phyloP scores from a whole-genome alignment of 495 filamentous ascomycete genomes.

The Saxispiralis lemnorum region DNA sequence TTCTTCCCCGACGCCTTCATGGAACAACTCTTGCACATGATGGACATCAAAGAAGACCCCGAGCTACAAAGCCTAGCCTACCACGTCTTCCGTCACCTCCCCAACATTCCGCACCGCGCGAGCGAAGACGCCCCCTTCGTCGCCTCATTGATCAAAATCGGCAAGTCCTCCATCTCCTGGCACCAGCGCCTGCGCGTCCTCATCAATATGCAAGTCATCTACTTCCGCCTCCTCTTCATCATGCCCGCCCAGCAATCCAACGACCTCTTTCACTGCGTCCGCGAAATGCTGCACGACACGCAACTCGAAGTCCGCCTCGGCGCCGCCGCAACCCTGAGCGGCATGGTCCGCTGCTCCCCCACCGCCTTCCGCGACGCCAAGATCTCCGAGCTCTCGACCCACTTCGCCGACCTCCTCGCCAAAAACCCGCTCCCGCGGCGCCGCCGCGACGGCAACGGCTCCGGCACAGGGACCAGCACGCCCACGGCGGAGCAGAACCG shows the following conservation, averaged over 20 bases:
- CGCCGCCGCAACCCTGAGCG: slow-evolving; percentile 75
- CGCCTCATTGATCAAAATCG: slow-evolving; percentile 69
- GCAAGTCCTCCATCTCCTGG: slow-evolving; percentile 74
- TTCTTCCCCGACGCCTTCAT: slow-evolving; percentile 87
- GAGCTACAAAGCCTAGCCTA: slow-evolving; percentile 91
- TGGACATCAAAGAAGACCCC: slow-evolving; percentile 98
- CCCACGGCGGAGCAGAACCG: slow-evolving; percentile 44
- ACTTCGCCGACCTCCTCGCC: slow-evolving; percentile 58
- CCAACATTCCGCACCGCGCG: slow-evolving; percentile 82
- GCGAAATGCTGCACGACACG: slow-evolving; percentile 77
- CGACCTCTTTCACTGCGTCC: slow-evolving; percentile 71
- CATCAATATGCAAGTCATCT: slow-evolving; percentile 98
- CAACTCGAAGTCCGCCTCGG: slow-evolving; percentile 93
- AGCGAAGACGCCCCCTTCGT: slow-evolving; percentile 76
- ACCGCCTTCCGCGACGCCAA: slow-evolving; percentile 55
- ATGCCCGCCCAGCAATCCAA: slow-evolving; percentile 59
- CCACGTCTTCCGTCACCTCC: slow-evolving; percentile 89
- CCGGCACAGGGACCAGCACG: slow-evolving; percentile 39
- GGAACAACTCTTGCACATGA: slow-evolving; percentile 91
- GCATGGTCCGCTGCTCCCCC: slow-evolving; percentile 98
- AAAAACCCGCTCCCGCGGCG: slow-evolving; percentile 76
- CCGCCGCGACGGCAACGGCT: slow-evolving; percentile 23
- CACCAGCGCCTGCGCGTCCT: slow-evolving; percentile 91
- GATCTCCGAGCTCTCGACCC: slow-evolving; percentile 53
- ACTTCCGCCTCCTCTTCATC: slow-evolving; percentile 94